Conservation (phyloP, 2,329 filamentous ascomycete genomes). For the Didymella glomerata region DNA sequence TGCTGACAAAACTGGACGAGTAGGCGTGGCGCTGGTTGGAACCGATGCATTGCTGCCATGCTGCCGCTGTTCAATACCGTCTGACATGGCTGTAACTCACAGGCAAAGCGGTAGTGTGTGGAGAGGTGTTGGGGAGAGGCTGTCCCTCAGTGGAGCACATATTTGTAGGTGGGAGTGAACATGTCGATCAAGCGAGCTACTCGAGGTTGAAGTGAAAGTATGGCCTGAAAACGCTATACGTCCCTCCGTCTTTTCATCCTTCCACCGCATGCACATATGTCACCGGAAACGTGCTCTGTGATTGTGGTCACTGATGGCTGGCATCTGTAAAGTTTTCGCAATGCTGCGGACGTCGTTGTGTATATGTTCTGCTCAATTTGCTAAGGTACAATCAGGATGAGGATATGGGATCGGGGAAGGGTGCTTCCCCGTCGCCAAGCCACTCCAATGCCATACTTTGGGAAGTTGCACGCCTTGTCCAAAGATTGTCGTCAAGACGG, state of each 20-base stretch:
- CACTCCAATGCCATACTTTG: background rate
- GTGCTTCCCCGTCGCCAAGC: background rate
- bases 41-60: background rate
- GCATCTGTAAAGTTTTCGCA: background rate
- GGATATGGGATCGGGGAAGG: background rate
- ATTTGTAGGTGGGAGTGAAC: background rate
- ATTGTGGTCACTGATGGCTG: background rate
- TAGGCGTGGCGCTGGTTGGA: background rate
- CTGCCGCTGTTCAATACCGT: background rate
- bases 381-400: background rate
- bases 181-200: background rate
- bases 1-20: background rate
- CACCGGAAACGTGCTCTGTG: background rate
- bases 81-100: background rate
- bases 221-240: background rate
- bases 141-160: background rate
- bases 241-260: background rate
- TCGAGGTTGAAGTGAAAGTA: background rate
- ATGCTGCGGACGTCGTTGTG: too few relatives aligned
- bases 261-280: background rate
- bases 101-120: background rate
- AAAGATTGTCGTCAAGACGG: background rate
- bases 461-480: background rate
- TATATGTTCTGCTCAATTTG: too few relatives aligned
- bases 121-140: background rate